Evolutionary conservation across 2,329 filamentous ascomycete genomes (phyloP).

Genomic region (Boeremia exigua): DNA sequence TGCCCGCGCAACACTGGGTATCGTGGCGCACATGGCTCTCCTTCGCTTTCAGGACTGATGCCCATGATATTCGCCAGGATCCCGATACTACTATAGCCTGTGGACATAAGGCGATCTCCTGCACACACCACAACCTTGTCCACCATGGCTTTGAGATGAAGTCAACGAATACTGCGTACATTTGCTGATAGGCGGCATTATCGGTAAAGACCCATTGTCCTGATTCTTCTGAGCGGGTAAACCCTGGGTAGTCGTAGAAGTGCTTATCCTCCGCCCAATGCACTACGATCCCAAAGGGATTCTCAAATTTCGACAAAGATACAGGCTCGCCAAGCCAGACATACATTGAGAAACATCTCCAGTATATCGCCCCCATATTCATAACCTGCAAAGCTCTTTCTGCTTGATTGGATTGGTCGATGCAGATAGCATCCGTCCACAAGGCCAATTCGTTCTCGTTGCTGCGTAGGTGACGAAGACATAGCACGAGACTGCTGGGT

Average conservation of each 20-base stretch:
- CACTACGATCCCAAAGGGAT: conserved; percentile 1
- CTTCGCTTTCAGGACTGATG: not conserved
- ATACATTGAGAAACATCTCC: not conserved
- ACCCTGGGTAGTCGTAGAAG: not conserved
- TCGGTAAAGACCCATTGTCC: not conserved
- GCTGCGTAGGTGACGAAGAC: not conserved
- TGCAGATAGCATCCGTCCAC: conserved; percentile 21
- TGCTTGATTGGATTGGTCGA: conserved; percentile 14
- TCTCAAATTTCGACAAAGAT: not conserved
- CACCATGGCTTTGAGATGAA: conserved; percentile 4
- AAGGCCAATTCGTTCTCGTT: not conserved
- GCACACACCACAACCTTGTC: conserved; percentile 2
- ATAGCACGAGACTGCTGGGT: not conserved
- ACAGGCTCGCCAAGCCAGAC: conserved; percentile 24
- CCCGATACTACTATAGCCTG: not conserved
- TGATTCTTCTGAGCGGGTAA: not conserved
- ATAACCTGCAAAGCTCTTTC: conserved; percentile 15
- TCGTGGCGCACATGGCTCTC: not conserved
- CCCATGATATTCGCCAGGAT: not conserved
- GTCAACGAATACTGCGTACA: not conserved
- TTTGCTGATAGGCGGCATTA: not conserved
- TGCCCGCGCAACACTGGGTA: not conserved
- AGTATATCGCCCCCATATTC: conserved; percentile 19
- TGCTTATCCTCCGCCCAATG: not conserved
- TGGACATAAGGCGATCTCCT: conserved; percentile 3